Base-by-base conservation (phyloP, 805 yeast genomes). In the Metschnikowia kunwiensis region DNA sequence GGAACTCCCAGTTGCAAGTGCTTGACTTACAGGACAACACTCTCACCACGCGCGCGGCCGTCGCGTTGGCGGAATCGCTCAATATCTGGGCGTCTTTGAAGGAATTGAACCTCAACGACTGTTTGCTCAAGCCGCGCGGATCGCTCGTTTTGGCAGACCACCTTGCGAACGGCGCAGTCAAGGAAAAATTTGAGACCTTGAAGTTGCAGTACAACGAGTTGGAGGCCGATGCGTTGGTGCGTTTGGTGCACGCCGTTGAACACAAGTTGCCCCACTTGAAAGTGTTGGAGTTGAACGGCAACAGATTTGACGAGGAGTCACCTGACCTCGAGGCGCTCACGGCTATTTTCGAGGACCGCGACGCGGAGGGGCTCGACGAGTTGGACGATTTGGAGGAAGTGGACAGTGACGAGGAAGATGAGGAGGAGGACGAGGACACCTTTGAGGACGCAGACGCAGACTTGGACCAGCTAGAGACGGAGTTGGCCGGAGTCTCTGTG, bases 21-120 rank as follows among this genome's bases (percentile, higher is more conserved):
- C 63, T 93, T 26, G 97, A 93, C 63, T 70, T 93, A 48, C 97
- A 93, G 68, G 99, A 93, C 61, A 93, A 93, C 63, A 93, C 99
- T 6, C 80, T 93, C 59, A 93, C 98, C 7, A 51, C 63, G 16
- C 77, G 82, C 16, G 74, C 91, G 27, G 83, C 93, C 15, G 62
- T 67, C 12, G 72, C 70, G 18, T 49, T 68, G 45, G 65, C 70
- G 7, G 48, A 50, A n/a, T 45, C 59, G 9, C 61, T 93, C 42
- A 13, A 21, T 3, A 22, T 19, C 9, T 93, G 97, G 96, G 60
- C 70, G 21, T 46, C 65, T 5, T 73, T 93, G 54, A 64, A 65
- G 31, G 97, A 91, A 63, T 72, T 93, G 54, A 85, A 85, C 55
- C 74, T 93, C 47, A 86, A 87, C 54, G 99, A 93, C 62, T 85